A percentile compares a stretch with the other conserved stretches of the same genome.
These are phyloP conservation scores for Exophiala alcalophila DNA, from an alignment of 2,329 filamentous ascomycete species.

Conservation along the genomic window DNA sequence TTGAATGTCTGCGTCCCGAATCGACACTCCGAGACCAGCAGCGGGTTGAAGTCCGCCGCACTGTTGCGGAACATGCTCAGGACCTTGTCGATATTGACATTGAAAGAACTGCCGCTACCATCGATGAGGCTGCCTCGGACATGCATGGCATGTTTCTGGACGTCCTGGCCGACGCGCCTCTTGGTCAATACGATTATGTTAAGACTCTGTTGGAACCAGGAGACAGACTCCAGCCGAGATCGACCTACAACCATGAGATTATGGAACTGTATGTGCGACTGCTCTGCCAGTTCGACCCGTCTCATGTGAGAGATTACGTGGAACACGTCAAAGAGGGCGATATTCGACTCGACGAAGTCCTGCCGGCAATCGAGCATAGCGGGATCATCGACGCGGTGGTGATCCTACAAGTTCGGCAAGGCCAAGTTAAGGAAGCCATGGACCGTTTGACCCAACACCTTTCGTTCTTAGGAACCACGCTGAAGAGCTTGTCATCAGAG, in stretches of 20 bases:
- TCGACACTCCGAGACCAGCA: conserved; percentile 67
- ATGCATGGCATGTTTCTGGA: conserved; percentile 66
- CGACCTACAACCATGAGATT: conserved; percentile 53
- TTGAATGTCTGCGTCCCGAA: conserved; percentile 66
- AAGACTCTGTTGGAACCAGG: conserved; percentile 65
- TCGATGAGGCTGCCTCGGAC: conserved; percentile 60
- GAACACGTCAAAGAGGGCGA: conserved; percentile 72
- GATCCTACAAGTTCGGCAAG: conserved; percentile 83
- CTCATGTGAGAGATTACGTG: conserved; percentile 82
- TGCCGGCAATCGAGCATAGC: conserved; percentile 84
- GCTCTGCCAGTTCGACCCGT: conserved; percentile 81
- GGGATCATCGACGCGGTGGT: conserved; percentile 92
- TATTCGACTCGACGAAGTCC: conserved; percentile 71
- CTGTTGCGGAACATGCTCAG: conserved; percentile 63
- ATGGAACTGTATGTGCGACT: conserved; percentile 83
- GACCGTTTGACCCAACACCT: conserved; percentile 78
- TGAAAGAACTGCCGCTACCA: conserved; percentile 60
- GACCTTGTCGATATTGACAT: conserved; percentile 68
- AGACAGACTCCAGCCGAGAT: conserved; percentile 26
- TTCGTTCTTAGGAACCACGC: conserved; percentile 71
- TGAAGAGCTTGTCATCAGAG: conserved; percentile 47
- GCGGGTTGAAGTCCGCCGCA: conserved; percentile 64
- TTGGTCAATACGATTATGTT: conserved; percentile 73
- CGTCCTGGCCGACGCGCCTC: conserved; percentile 58
- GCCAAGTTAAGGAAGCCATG: conserved; percentile 80